A percentile compares a stretch with the other conserved stretches of the same genome.
Evolutionary conservation across 2,329 filamentous ascomycete species (phyloP).

Genomic region (Tolypocladium sp.): DNA sequence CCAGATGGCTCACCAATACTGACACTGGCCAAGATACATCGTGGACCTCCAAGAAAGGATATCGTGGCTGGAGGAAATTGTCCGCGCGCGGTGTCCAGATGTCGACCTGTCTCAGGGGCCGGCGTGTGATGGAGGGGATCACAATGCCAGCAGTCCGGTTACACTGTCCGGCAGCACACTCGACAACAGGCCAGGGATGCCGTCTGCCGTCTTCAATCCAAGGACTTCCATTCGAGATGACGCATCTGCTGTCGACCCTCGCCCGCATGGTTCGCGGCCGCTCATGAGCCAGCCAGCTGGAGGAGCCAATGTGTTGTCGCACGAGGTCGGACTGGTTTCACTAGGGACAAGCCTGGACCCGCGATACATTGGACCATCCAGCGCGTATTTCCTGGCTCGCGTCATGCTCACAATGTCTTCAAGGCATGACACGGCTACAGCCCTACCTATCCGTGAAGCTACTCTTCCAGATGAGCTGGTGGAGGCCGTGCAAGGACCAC

Average conservation of each 20-base stretch:
- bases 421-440: not conserved
- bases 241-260: not conserved
- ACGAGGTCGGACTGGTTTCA: conserved; percentile 44
- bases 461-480: conserved; percentile 13
- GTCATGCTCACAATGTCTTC: conserved; percentile 26
- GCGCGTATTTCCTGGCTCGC: conserved; percentile 43
- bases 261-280: conserved; percentile 1
- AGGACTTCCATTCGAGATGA: not conserved
- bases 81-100: conserved; percentile 30
- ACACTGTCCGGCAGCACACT: not conserved
- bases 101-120: conserved; percentile 24
- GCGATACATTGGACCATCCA: conserved; percentile 46
- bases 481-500: conserved; percentile 20
- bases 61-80: conserved; percentile 34
- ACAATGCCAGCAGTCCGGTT: not conserved
- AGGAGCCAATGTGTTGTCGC: conserved; percentile 22
- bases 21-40: conserved; percentile 3
- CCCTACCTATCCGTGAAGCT: not conserved
- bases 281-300: not conserved
- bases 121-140: not conserved
- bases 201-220: conserved; percentile 1
- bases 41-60: not conserved
- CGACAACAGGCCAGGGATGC: conserved; percentile 3
- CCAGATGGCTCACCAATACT: not conserved
- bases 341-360: conserved; percentile 36